Conservation (phyloP, 148 eudicot genomes). For the Simmondsia chinensis region DNA sequence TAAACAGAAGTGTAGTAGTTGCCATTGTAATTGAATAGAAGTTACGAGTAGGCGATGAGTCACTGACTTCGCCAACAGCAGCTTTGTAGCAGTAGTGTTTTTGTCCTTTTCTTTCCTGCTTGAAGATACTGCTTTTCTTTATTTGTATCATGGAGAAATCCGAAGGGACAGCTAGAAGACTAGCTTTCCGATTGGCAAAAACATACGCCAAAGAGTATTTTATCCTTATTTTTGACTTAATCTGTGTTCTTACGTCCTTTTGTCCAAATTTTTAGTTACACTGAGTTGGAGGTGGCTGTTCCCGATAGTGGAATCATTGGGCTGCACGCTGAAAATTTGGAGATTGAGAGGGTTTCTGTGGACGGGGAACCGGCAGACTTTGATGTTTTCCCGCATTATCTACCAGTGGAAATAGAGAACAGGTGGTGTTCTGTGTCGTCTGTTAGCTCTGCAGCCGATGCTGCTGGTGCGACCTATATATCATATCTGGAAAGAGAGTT, state of each 20-base stretch:
- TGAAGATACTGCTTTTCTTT: no score
- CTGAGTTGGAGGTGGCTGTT: constrained; percentile 70
- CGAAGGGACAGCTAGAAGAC: no score
- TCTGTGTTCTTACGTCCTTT: constrained; percentile 1
- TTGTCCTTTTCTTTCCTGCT: no score
- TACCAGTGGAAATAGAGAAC: constrained; percentile 59
- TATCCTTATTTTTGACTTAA: neutral
- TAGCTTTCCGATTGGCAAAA: no score
- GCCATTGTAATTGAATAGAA: no score
- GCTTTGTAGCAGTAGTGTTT: no score
- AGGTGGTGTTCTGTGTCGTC: constrained; percentile 98
- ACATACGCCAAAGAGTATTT: no score
- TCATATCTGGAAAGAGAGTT: constrained; percentile 81
- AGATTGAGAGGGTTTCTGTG: constrained; percentile 73
- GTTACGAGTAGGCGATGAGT: no score
- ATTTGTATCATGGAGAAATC: no score
- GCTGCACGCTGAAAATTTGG: constrained; percentile 92
- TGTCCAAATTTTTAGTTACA: constrained; percentile 44
- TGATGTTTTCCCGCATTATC: constrained; percentile 85
- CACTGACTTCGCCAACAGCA: no score
- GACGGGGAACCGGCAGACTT: constrained; percentile 81
- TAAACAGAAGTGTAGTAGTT: no score
- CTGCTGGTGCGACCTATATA: constrained; percentile 84
- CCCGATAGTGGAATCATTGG: constrained; percentile 89
- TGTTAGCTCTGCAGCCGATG: constrained; percentile 87